Evolutionary conservation across 495 filamentous ascomycete species (phyloP).

Genomic region (Xylaria curta): DNA sequence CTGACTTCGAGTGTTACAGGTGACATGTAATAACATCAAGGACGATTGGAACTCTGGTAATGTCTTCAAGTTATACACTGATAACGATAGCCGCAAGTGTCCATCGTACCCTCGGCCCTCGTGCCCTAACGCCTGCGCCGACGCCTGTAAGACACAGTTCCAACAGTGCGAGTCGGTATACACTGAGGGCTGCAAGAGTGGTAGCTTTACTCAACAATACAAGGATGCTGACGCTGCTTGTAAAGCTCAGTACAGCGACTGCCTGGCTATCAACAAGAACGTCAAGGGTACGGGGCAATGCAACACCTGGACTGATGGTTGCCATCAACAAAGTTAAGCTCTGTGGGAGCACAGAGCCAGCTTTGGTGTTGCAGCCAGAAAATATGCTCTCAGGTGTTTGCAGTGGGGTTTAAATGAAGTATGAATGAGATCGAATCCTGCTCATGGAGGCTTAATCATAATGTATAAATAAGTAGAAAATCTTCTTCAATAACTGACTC

Average conservation of each 20-base stretch:
- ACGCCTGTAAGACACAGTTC: conserved; percentile 58
- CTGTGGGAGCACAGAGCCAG: not conserved
- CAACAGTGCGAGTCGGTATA: conserved; percentile 52
- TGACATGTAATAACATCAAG: conserved; percentile 58
- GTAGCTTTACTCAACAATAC: conserved; percentile 35
- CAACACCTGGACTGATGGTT: conserved; percentile 18
- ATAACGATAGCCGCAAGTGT: conserved; percentile 45
- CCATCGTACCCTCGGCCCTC: conserved; percentile 41
- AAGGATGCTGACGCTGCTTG: conserved; percentile 46
- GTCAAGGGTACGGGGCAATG: conserved; percentile 30
- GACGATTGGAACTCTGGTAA: conserved; percentile 41
- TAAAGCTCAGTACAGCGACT: conserved; percentile 49
- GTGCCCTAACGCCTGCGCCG: conserved; percentile 46
- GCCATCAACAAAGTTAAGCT: not conserved
- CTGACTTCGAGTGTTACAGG: not conserved
- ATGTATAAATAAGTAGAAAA: conserved; percentile 8
- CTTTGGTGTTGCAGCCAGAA: not conserved
- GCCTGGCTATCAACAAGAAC: conserved; percentile 40
- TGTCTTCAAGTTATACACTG: conserved; percentile 56
- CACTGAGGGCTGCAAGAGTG: conserved; percentile 48
- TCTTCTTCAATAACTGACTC: not conserved
- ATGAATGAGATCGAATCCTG: not conserved
- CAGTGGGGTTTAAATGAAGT: not conserved
- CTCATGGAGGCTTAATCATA: conserved; percentile 11
- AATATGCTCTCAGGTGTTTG: not conserved